Base-by-base conservation (phyloP, 176 grass and related monocot species). In the Areca catechu region DNA sequence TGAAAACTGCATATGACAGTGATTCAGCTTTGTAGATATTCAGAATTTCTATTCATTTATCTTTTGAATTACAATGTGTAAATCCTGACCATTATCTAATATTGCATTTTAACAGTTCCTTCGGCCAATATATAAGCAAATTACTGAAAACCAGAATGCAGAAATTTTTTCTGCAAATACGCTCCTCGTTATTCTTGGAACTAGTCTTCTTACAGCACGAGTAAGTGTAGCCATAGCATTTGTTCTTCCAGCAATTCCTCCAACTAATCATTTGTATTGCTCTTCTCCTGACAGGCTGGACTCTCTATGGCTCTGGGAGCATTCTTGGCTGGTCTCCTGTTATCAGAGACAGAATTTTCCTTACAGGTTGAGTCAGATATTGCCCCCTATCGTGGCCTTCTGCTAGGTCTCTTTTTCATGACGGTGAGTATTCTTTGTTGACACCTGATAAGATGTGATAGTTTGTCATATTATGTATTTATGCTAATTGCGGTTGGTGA, bases 121-220 rank as follows among this genome's bases (percentile, higher is more conserved):
- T 81, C 79, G 93, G 19, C 93, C 93, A 61, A 98, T 98, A 76
- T 98, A 98, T 73, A 98, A 74, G 53, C 84, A 89, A 83, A 98
- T 98, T 77, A 88, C 93, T 60, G 93, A 98, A 80, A 98, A 98
- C 82, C 84, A 81, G 62, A 98, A 98, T 68, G 78, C 93, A 12
- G 93, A 98, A 70, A 98, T 98, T 72, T 98, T 98, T 83, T 98
- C 93, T 4, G 93, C 93, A 24, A 98, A 98, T 78, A 98, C 93
- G 27, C 93, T 98, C 63, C 93, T 98, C 69, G 93, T 98, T 63
- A 91, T 98, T 72, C 86, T 98, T 72, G 93, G 87, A 55, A 98
- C 93, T 52, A 98, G 93, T 82, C 93, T 98, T 75, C 86, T 98
- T 70, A 98, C 93, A 16, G 93, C 93, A 57, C 75, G 93, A 80